Base-by-base conservation (phyloP, 768 basidiomycete species). In the Russula griseocarnosa region DNA sequence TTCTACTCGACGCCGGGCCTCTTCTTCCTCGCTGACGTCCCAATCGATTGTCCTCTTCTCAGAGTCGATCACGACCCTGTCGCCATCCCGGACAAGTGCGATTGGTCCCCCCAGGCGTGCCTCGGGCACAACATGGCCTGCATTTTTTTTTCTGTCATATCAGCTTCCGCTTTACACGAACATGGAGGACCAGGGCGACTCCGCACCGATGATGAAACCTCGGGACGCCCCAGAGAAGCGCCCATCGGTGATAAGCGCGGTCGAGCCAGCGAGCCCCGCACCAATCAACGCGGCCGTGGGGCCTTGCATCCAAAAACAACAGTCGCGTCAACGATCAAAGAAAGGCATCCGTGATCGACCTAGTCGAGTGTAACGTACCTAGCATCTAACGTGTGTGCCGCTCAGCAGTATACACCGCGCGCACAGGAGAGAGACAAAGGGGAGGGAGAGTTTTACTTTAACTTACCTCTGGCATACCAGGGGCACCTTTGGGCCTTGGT, bases 401-500 rank as follows among this genome's bases (percentile, higher is more conserved):
- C 53, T 68, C 49, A 22, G 36, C n/a, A 47, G 46, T 47, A 47
- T 13, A 47, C n/a, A n/a, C 11, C 24, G 1, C 14, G 47, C 10
- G 6, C 10, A 30, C 28, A 26, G 16, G 24, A 9, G 49, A 51
- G 28, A 18, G 6, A 24, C 16, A 26, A 30, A 2, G 28, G 22
- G 52, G 11, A 11, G n/a, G 13, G 3, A 32, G 10, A 10, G 30
- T 20, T 53, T 47, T 22, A 30, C 28, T 10, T 9, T 13, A 18
- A 56, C 71, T 42, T 60, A 83, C 83, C 78, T 94, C 92, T 10
- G 92, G 92, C 91, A 92, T 93, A 26, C 92, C 92, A 30, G 91
- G 93, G n/a, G 84, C 92, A 30, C 92, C 92, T 73, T 90, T 92
- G 93, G 92, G 14, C 92, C 92, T 76, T 90, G 89, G 73, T 94